Base-by-base conservation (phyloP, 163 green algal genomes). In the Scenedesmus sp. region DNA sequence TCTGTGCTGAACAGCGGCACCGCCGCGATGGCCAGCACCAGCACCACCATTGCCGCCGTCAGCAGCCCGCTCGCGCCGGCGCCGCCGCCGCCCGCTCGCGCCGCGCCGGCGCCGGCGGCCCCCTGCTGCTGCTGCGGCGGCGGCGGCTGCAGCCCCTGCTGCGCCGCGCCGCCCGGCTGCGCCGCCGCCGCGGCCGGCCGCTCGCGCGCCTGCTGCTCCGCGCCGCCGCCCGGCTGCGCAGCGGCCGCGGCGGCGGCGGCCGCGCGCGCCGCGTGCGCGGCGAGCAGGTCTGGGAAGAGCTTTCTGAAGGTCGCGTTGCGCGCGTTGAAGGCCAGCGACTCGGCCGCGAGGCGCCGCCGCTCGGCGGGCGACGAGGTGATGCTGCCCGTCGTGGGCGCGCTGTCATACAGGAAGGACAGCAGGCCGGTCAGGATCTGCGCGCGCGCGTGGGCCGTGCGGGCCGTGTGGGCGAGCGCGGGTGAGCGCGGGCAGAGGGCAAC, bases 371-470 rank as follows among this genome's bases (percentile, higher is more conserved):
- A 89, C 63, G 71, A 91, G 17, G 64, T 89, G 48, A 98, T 93
- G 75, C 87, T 92, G 57, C 95, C 95, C 7, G 93, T 97, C 7
- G 92, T 96, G n/a, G 88, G 85, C 70, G 89, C 79, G 0, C 84
- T 83, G 62, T 98, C 93, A 63, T 93, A 85, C 91, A 98, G 97
- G 87, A 98, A 98, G 20, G 86, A 95, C 6, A 97, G 83, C 47
- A 98, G 81, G 3, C 95, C 95, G 0, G 86, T 94, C 13, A 98
- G 82, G 17, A 98, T 97, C n/a, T n/a, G n/a, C n/a, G n/a, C n/a
- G n/a, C 50, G 90, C 94, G 7, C 29, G n/a, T n/a, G n/a, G n/a
- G n/a, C n/a, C n/a, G n/a, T n/a, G n/a, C n/a, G n/a, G n/a, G n/a
- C n/a, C n/a, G n/a, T n/a, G n/a, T n/a, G n/a, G n/a, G n/a, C n/a